Evolutionary conservation across 371 early-diverging fungal species (phyloP).

Genomic region (Blakeslea trispora): DNA sequence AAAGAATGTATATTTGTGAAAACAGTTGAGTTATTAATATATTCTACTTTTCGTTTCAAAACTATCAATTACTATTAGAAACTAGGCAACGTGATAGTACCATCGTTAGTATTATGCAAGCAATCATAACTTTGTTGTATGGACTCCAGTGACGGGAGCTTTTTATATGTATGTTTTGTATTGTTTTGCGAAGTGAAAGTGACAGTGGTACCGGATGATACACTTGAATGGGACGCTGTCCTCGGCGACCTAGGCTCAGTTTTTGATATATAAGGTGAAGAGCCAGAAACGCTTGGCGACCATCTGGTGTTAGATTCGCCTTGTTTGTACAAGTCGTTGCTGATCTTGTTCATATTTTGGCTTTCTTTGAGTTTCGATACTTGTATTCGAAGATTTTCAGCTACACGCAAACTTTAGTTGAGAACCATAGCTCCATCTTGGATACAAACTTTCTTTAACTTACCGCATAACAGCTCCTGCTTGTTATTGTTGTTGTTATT

Average conservation of each 20-base stretch:
- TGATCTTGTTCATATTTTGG: constrained; percentile 5
- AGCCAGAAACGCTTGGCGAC: constrained; percentile 4
- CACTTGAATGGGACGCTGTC: constrained; percentile 3
- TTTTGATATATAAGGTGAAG: neutral
- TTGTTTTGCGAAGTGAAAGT: constrained; percentile 7
- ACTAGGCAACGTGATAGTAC: neutral
- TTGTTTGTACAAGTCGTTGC: neutral
- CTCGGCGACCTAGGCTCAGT: neutral
- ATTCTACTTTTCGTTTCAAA: no score
- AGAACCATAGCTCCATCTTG: no score
- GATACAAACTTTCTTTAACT: no score
- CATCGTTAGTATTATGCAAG: neutral
- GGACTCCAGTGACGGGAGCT: constrained; percentile 18
- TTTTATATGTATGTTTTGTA: constrained; percentile 11
- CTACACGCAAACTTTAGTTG: no score
- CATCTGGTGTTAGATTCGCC: neutral
- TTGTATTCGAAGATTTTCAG: constrained; percentile 28
- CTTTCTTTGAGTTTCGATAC: constrained; percentile 25
- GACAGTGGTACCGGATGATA: neutral
- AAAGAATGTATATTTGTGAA: no score
- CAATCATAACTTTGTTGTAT: constrained; percentile 11
- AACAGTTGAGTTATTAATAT: no score
- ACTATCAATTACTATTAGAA: no score
- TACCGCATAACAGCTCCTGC: constrained; percentile 27
- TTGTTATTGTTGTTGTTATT: constrained; percentile 8